Evolutionary conservation across 352 stramenopile genomes (phyloP), one percentile per base, ranked within the genome.

Genomic region (Phytopythium helicoides): DNA sequence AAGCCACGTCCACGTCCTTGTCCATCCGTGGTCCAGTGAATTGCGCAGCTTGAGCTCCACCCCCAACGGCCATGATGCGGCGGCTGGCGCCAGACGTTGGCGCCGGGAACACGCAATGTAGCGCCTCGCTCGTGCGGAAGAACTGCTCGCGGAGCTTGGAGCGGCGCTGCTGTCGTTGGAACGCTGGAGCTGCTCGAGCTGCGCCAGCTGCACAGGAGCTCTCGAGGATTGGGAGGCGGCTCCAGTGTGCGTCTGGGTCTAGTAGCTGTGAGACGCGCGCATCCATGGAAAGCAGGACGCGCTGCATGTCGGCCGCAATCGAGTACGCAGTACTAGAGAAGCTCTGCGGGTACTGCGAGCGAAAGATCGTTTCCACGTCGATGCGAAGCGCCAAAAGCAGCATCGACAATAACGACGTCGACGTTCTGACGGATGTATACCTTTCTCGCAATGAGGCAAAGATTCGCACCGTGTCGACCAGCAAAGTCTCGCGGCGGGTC

Each of bases 351-450:
- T 89, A 92, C 50, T 83, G 73, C 26, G 68, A 61, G 25, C 76
- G 76, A n/a, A 74, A 81, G 3, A 88, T 55, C 15, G 78, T 86
- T 39, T 87, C 76, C 9, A 88, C 44, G 12, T 72, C 63, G 1
- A 92, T 70, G 12, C 81, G 78, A 16, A 89, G 68, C 19, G 65
- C 76, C 0, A 92, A 61, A 15, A 92, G 52, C 6, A 84, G 36
- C 10, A 92, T 56, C 3, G 78, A 75, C 10, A 77, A 25, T 3
- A 66, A 51, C 6, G 47, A 55, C 23, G 48, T 58, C 47, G 44
- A 26, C 35, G 60, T 38, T 66, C 52, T 34, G 65, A 55, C 46
- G 49, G 67, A 23, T 37, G 28, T 19, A 26, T 50, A 50, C 9
- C 16, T 23, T 6, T 28, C 28, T 18, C 64, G 60, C n/a, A 73